These are phyloP conservation scores for Monosporozyma solicola DNA, from an alignment of 805 yeast genomes.

Conservation along the genomic window DNA sequence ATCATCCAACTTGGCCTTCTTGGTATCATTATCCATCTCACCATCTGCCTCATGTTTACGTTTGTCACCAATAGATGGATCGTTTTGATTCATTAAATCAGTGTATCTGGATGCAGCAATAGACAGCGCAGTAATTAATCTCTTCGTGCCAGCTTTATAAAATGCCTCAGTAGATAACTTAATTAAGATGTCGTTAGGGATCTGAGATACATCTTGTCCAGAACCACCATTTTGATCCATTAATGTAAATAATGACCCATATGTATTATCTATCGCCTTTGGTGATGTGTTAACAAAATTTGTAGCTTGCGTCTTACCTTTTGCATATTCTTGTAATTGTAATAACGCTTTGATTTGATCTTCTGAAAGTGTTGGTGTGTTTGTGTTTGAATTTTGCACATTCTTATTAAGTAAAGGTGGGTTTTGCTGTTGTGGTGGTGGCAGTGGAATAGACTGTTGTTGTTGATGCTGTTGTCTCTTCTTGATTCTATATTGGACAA, in stretches of 20 bases:
- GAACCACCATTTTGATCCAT: conserved; percentile 49
- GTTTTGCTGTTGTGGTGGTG: neutral
- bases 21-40: conserved; percentile 5
- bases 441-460: conserved; percentile 4
- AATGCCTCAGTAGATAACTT: conserved; percentile 63
- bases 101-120: conserved; percentile 60
- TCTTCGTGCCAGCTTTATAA: conserved; percentile 40
- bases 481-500: conserved; percentile 4
- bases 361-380: neutral
- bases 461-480: neutral
- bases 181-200: conserved; percentile 53
- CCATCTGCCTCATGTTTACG: neutral
- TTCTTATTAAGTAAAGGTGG: neutral
- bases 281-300: conserved; percentile 29
- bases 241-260: conserved; percentile 58
- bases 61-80: neutral
- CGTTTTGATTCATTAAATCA: conserved; percentile 30
- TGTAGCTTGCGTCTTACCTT: conserved; percentile 17
- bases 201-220: conserved; percentile 57
- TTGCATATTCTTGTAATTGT: conserved; percentile 22
- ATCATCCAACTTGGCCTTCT: conserved; percentile 25
- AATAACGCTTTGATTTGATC: neutral
- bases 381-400: conserved; percentile 6
- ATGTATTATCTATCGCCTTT: conserved; percentile 36
- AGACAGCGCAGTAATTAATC: conserved; percentile 57